Conservation (phyloP, 106 monocot species). For the Alisma plantagoaquatica region DNA sequence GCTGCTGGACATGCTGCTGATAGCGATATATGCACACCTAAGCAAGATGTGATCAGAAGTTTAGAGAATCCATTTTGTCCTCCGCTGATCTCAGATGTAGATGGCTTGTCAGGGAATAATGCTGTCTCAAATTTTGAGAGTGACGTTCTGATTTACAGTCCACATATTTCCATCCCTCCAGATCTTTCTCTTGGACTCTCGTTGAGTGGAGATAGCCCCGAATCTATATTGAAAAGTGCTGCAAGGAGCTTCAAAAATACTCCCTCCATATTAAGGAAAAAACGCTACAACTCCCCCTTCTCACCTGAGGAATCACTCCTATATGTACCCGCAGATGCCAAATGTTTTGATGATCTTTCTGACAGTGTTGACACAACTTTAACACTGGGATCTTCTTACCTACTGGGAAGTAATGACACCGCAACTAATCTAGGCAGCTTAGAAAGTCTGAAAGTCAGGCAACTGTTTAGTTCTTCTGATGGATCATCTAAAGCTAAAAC, state of each 20-base stretch:
- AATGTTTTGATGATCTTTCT: constrained; percentile 3
- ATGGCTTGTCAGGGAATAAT: no score
- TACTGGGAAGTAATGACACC: not conserved
- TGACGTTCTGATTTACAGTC: no score
- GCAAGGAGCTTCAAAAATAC: constrained; percentile 21
- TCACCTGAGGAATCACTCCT: not conserved
- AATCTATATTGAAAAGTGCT: constrained; percentile 9
- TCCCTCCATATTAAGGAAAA: constrained; percentile 31
- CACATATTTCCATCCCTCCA: constrained; percentile 8
- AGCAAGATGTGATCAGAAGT: no score
- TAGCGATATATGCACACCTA: no score
- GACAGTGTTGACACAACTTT: constrained; percentile 4
- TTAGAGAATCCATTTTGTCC: no score
- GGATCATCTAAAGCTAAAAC: not conserved
- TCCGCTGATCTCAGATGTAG: no score
- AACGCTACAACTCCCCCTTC: not conserved
- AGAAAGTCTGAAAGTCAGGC: no score
- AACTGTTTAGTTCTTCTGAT: not conserved
- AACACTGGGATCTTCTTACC: not conserved
- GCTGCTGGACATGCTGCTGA: no score
- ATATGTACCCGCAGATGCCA: not conserved
- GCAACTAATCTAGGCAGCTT: not conserved
- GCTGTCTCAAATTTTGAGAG: no score
- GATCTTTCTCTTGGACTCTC: not conserved
- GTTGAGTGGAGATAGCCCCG: not conserved